A percentile compares a stretch with the other conserved stretches of the same genome.
Evolutionary conservation across 176 grass and related monocot species (phyloP).

Genomic region (Triticum turgidum): DNA sequence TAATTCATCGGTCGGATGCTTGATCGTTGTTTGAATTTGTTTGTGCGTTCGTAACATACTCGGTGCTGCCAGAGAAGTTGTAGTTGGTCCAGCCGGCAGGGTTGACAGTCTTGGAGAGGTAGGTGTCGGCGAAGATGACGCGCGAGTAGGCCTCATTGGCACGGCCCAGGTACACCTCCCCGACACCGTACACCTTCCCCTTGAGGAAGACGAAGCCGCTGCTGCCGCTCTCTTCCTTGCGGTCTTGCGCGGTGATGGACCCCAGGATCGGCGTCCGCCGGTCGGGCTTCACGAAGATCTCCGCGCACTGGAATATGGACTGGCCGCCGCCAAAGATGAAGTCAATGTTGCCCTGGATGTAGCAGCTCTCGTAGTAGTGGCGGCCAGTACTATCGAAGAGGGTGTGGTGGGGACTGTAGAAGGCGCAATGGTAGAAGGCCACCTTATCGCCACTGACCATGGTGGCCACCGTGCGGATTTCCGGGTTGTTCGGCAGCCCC

Average conservation of each 20-base stretch:
- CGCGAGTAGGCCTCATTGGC: conserved; percentile 60
- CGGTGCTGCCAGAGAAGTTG: conserved; percentile 54
- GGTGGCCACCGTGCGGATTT: conserved; percentile 58
- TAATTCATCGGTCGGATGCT: neutral
- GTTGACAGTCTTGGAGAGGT: conserved; percentile 73
- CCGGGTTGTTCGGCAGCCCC: conserved; percentile 16
- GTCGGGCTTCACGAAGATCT: conserved; percentile 89
- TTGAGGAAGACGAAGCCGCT: conserved; percentile 93
- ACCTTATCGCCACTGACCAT: conserved; percentile 84
- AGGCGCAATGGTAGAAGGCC: conserved; percentile 91
- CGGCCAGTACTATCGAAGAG: conserved; percentile 69
- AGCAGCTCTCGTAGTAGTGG: conserved; percentile 97
- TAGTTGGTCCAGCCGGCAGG: conserved; percentile 52
- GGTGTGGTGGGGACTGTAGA: conserved; percentile 86
- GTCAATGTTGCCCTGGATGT: conserved; percentile 97
- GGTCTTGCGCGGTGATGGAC: conserved; percentile 69
- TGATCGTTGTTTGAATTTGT: neutral
- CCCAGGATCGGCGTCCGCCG: conserved; percentile 62
- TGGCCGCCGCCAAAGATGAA: conserved; percentile 94
- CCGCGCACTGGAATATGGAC: conserved; percentile 85
- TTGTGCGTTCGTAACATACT: conserved; percentile 25
- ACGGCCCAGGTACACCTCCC: conserved; percentile 68
- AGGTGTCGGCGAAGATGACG: conserved; percentile 65
- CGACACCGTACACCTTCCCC: conserved; percentile 80
- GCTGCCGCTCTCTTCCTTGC: conserved; percentile 40